A percentile compares a stretch with the other conserved stretches of the same genome.
Conservation (phyloP, 2,329 filamentous ascomycete species). For the Stachybotrys echinatus region DNA sequence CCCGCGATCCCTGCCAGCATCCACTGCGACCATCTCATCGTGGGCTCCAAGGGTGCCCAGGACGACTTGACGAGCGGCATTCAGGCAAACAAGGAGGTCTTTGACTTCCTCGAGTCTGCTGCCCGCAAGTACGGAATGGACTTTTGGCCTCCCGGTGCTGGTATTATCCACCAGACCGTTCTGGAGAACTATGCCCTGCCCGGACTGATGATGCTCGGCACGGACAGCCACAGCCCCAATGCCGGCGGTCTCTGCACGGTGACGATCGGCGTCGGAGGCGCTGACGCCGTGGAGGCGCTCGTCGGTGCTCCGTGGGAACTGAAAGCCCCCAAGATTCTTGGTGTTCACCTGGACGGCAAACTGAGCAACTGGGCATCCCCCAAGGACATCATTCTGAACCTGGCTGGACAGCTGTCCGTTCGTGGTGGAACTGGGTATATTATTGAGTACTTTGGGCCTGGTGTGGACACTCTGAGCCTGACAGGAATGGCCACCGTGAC, state of each 20-base stretch:
- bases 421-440: constrained; percentile 91
- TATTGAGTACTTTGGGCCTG: constrained; percentile 89
- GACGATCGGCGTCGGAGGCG: constrained; percentile 94
- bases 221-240: constrained; percentile 95
- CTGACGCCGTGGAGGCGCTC: constrained; percentile 93
- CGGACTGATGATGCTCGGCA: constrained; percentile 97
- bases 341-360: constrained; percentile 77
- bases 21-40: constrained; percentile 98
- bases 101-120: constrained; percentile 93
- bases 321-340: constrained; percentile 86
- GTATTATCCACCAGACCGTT: constrained; percentile 96
- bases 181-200: constrained; percentile 97
- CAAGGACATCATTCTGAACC: constrained; percentile 89
- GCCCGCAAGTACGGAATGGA: constrained; percentile 89
- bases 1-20: constrained; percentile 96
- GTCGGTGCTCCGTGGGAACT: constrained; percentile 97
- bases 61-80: constrained; percentile 82
- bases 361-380: constrained; percentile 88
- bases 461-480: constrained; percentile 80
- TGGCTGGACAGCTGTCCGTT: constrained; percentile 87
- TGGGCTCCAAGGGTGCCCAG: constrained; percentile 85
- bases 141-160: constrained; percentile 90
- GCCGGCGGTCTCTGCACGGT: constrained; percentile 91
- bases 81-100: constrained; percentile 90
- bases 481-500: constrained; percentile 91